phyloP scores from a whole-genome alignment of 176 grass and related monocot genomes.

The Pontederia paniculata region DNA sequence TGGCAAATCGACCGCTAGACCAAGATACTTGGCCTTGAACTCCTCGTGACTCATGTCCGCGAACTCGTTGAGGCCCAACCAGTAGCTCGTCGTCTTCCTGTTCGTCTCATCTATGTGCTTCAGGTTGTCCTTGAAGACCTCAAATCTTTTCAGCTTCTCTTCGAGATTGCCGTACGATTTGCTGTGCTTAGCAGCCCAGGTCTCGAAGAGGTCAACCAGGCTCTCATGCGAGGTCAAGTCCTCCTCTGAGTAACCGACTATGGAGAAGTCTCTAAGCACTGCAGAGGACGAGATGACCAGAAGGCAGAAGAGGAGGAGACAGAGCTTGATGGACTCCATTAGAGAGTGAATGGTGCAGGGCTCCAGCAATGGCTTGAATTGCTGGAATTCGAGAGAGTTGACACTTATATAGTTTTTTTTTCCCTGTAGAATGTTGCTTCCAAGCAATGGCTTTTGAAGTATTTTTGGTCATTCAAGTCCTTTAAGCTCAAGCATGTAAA shows the following conservation, averaged over 20 bases:
- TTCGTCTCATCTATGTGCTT: slow-evolving; percentile 12
- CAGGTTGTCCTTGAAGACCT: slow-evolving; percentile 16
- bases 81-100: slow-evolving; percentile 10
- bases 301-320: neutral
- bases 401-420: too few species aligned
- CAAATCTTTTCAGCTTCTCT: slow-evolving; percentile 4
- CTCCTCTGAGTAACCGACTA: slow-evolving; percentile 1
- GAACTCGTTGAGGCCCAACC: slow-evolving; percentile 10
- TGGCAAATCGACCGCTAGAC: neutral
- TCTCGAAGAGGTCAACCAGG: neutral
- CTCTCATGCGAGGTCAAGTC: neutral
- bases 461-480: too few species aligned
- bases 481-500: too few species aligned
- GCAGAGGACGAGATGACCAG: neutral
- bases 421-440: too few species aligned
- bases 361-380: too few species aligned
- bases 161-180: neutral
- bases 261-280: neutral
- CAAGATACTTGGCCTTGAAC: slow-evolving; percentile 3
- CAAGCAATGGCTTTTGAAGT: too few species aligned
- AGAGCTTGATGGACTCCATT: neutral
- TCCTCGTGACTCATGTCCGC: slow-evolving; percentile 11
- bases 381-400: too few species aligned
- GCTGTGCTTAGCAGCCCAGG: neutral
- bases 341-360: neutral